A percentile compares a stretch with the other conserved stretches of the same genome.
These are phyloP conservation scores for Grammothele lineata DNA, from an alignment of 768 basidiomycete species.

Conservation along the genomic window DNA sequence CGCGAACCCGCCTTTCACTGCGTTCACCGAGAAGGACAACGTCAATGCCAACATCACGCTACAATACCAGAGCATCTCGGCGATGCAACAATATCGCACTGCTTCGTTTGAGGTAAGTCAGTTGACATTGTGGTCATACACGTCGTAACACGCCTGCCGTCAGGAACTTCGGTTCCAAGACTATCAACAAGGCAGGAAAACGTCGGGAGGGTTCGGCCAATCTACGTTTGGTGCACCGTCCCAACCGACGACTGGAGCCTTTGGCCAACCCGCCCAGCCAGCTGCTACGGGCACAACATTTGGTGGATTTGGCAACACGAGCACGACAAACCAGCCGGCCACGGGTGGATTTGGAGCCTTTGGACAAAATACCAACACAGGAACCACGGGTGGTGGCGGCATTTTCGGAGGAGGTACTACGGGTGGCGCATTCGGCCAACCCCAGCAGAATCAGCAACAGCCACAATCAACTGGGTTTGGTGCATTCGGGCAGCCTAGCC, in stretches of 20 bases:
- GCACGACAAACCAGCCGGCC: not conserved
- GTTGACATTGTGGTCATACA: constrained; percentile 1
- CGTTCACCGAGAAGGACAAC: constrained; percentile 64
- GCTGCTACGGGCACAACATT: constrained; percentile 21
- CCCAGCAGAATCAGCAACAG: constrained; percentile 29
- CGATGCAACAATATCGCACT: constrained; percentile 73
- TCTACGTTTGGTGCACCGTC: constrained; percentile 29
- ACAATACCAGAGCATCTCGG: constrained; percentile 80
- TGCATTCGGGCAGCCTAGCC: constrained; percentile 26
- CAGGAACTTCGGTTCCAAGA: constrained; percentile 47
- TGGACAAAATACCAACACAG: constrained; percentile 40
- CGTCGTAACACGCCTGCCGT: too few relatives aligned
- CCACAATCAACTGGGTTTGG: constrained; percentile 20
- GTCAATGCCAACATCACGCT: constrained; percentile 40
- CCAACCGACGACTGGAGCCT: constrained; percentile 27
- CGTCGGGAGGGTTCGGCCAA: constrained; percentile 33
- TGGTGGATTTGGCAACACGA: not conserved
- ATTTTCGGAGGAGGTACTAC: constrained; percentile 27
- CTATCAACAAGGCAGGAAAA: constrained; percentile 43
- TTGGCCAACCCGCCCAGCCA: constrained; percentile 28
- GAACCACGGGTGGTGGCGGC: constrained; percentile 18
- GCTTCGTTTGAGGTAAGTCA: constrained; percentile 54
- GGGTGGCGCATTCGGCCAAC: constrained; percentile 30
- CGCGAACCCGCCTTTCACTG: constrained; percentile 56
- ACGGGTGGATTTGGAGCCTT: constrained; percentile 41